A percentile compares a stretch with the other conserved stretches of the same genome.
Evolutionary conservation across 345 rosid species (phyloP).

Genomic region (Pelargonium nanum): DNA sequence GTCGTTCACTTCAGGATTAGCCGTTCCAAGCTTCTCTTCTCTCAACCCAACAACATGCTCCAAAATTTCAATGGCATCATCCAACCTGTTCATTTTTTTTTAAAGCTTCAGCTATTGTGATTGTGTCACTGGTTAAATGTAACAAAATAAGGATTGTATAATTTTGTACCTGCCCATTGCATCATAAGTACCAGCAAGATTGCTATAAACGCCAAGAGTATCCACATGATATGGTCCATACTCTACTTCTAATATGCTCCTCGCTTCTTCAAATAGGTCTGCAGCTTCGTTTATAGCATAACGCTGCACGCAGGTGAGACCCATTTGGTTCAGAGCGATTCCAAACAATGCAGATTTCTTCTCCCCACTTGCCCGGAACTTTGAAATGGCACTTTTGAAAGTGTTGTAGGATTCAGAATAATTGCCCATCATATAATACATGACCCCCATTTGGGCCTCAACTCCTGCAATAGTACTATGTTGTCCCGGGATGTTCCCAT

Average conservation of each 20-base stretch:
- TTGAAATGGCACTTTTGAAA: constrained; percentile 53
- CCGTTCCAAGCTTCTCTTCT: constrained; percentile 26
- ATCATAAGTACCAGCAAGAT: constrained; percentile 90
- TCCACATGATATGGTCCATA: constrained; percentile 81
- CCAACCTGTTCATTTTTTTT: constrained; percentile 11
- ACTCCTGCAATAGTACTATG: constrained; percentile 74
- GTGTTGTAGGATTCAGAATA: constrained; percentile 55
- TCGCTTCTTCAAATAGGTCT: constrained; percentile 79
- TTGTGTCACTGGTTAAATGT: no score
- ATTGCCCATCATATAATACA: constrained; percentile 71
- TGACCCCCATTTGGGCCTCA: constrained; percentile 89
- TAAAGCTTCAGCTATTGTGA: no score
- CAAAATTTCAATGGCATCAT: constrained; percentile 27
- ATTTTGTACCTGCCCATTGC: constrained; percentile 82
- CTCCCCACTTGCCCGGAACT: constrained; percentile 74
- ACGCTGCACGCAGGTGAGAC: constrained; percentile 67
- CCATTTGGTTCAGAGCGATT: constrained; percentile 81
- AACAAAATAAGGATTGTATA: no score
- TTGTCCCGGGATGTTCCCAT: constrained; percentile 45
- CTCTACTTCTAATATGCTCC: constrained; percentile 65
- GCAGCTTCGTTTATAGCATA: constrained; percentile 68
- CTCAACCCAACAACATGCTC: constrained; percentile 22
- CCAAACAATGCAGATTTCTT: constrained; percentile 70
- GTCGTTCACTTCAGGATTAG: constrained; percentile 24
- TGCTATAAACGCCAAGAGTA: constrained; percentile 78